A percentile compares a stretch with the other conserved stretches of the same genome.
phyloP scores from a whole-genome alignment of 176 grass and related monocot genomes.

The Miscanthus lutarioriparius region DNA sequence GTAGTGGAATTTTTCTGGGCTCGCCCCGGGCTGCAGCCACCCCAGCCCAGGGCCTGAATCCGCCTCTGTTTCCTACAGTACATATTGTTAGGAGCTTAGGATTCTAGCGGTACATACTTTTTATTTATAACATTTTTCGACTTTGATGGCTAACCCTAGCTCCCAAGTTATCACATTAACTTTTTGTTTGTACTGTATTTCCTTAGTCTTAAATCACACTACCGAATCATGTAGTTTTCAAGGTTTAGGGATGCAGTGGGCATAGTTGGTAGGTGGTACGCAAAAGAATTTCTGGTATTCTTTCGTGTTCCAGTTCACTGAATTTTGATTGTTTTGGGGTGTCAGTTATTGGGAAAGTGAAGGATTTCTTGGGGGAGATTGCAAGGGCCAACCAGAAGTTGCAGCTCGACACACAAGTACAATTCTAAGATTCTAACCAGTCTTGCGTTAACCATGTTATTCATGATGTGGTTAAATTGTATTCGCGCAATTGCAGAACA shows the following conservation, averaged over 20 bases:
- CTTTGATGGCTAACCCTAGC: neutral
- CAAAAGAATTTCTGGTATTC: neutral
- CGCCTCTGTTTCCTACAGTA: neutral
- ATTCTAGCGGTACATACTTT: neutral
- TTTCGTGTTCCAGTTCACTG: neutral
- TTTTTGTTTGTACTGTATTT: slow-evolving; percentile 3
- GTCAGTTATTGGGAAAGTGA: slow-evolving; percentile 78
- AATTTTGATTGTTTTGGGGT: slow-evolving; percentile 24
- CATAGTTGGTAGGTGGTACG: neutral
- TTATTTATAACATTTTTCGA: neutral
- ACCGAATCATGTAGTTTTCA: neutral
- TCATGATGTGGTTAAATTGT: neutral
- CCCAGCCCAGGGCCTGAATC: neutral
- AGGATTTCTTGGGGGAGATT: slow-evolving; percentile 80
- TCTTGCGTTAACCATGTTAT: neutral
- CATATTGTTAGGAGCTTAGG: neutral
- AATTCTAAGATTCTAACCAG: slow-evolving; percentile 11
- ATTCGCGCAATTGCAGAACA: slow-evolving; percentile 50
- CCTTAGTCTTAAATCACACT: neutral
- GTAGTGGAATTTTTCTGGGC: neutral
- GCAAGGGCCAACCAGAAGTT: slow-evolving; percentile 81
- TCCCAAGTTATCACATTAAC: slow-evolving; percentile 3
- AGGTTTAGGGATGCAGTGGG: neutral
- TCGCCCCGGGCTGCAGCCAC: neutral
- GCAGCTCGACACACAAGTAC: slow-evolving; percentile 60